Base-by-base conservation (phyloP, 139 green algal genomes). In the Pleodorina starrii region DNA sequence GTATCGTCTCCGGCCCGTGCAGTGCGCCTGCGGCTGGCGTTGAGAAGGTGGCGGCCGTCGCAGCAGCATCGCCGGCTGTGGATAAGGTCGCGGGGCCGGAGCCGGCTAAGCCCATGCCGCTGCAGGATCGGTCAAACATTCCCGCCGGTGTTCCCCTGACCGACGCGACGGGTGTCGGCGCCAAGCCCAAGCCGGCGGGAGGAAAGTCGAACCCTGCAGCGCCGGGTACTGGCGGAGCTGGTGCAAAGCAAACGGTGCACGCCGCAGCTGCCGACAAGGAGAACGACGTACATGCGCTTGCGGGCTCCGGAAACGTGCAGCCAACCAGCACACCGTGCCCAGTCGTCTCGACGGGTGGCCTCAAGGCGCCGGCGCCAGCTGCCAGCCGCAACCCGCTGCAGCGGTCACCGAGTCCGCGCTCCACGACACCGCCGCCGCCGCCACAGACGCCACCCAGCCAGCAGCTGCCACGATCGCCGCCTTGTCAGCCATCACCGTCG, bases 101-200 rank as follows among this genome's bases (percentile, higher is more conserved):
- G 38, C 38, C 38, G n/a, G 42, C 57, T 5, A 59, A 60, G 25
- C 14, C 32, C 21, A 63, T 36, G 44, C 81, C 81, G 12, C n/a
- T 87, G 42, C 43, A 63, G 6, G 81, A 87, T 42, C 59, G 60
- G 36, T 87, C 81, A 0, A 87, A 87, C 43, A 14, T 46, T 4
- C 43, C 81, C 35, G 40, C 23, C n/a, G 23, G 50, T 23, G 42
- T 1, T 44, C 44, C 48, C n/a, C n/a, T 1, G 25, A 46, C 54
- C 3, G 54, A 66, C 54, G 54, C 54, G 54, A 66, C 9, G 5
- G 7, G 21, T 25, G 29, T 5, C 9, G 54, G 54, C 29, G 54
- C 40, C 40, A 43, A n/a, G 40, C 40, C 51, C 23, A 38, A 27
- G 21, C 5, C n/a, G 0, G 25, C 57, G 11, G 6, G 2, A 27